phyloP scores from a whole-genome alignment of 495 filamentous ascomycete species.

The Xylona heveae region DNA sequence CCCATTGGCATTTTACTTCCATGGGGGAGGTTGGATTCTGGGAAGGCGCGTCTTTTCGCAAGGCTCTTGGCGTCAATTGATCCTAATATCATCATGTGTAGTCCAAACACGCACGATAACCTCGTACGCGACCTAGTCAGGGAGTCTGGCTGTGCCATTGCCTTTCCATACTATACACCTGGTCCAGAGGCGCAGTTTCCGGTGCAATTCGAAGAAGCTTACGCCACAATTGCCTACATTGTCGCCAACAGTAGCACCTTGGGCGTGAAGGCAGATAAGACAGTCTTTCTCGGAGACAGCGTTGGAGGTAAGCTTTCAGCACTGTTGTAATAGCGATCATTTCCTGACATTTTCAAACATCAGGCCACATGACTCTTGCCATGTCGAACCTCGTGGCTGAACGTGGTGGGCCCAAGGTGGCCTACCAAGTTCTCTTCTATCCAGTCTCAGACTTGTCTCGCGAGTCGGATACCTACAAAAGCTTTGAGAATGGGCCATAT shows the following conservation, averaged over 20 bases:
- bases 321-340: slow-evolving; percentile 5
- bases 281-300: slow-evolving; percentile 13
- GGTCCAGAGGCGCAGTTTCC: slow-evolving; percentile 14
- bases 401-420: not conserved
- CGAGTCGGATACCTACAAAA: slow-evolving; percentile 6
- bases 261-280: slow-evolving; percentile 5
- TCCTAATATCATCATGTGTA: slow-evolving; percentile 4
- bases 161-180: slow-evolving; percentile 14
- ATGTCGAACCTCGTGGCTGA: not conserved
- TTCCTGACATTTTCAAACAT: slow-evolving; percentile 3
- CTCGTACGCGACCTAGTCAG: slow-evolving; percentile 8
- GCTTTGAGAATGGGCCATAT: slow-evolving; percentile 7
- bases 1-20: slow-evolving; percentile 9
- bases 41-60: too few relatives aligned
- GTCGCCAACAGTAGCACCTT: slow-evolving; percentile 6
- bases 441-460: slow-evolving; percentile 11
- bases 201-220: slow-evolving; percentile 12
- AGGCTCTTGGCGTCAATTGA: slow-evolving; percentile 5
- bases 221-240: slow-evolving; percentile 11
- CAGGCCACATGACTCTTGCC: not conserved
- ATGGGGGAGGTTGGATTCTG: slow-evolving; percentile 10
- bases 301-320: slow-evolving; percentile 10
- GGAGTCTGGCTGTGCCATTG: slow-evolving; percentile 10
- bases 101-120: slow-evolving; percentile 6
- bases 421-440: slow-evolving; percentile 10